These are phyloP conservation scores for Pseudogymnoascus sp. DNA, from an alignment of 2,329 filamentous ascomycete genomes.

Conservation along the genomic window DNA sequence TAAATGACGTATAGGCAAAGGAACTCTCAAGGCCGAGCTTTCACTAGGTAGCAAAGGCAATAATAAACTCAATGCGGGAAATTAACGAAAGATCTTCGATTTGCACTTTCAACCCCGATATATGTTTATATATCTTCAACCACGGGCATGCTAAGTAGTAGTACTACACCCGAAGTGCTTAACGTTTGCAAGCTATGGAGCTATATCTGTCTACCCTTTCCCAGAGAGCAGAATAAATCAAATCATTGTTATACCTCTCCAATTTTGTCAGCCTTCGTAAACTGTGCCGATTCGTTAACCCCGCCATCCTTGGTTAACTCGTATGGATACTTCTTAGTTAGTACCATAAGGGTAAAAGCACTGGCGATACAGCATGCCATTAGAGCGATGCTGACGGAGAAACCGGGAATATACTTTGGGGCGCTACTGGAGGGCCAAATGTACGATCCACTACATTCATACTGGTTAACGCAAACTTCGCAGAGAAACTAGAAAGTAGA, in stretches of 20 bases:
- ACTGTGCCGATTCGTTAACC: conserved; percentile 4
- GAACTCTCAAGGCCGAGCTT: too few species aligned
- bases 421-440: neutral
- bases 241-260: neutral
- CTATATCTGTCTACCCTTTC: too few species aligned
- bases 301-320: conserved; percentile 14
- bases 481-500: neutral
- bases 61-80: too few species aligned
- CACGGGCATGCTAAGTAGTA: too few species aligned
- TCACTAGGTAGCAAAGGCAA: too few species aligned
- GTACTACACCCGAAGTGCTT: too few species aligned
- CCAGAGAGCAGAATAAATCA: neutral
- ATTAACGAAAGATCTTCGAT: too few species aligned
- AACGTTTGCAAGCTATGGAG: too few species aligned
- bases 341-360: conserved; percentile 13
- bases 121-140: too few species aligned
- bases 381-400: conserved; percentile 13
- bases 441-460: neutral
- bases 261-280: neutral
- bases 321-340: conserved; percentile 16
- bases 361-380: conserved; percentile 12
- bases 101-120: too few species aligned
- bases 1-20: too few species aligned
- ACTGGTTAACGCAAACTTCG: neutral
- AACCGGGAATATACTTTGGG: conserved; percentile 9